A percentile compares a stretch with the other conserved stretches of the same genome.
Conservation (phyloP, 345 rosid genomes). For the Boechera stricta region DNA sequence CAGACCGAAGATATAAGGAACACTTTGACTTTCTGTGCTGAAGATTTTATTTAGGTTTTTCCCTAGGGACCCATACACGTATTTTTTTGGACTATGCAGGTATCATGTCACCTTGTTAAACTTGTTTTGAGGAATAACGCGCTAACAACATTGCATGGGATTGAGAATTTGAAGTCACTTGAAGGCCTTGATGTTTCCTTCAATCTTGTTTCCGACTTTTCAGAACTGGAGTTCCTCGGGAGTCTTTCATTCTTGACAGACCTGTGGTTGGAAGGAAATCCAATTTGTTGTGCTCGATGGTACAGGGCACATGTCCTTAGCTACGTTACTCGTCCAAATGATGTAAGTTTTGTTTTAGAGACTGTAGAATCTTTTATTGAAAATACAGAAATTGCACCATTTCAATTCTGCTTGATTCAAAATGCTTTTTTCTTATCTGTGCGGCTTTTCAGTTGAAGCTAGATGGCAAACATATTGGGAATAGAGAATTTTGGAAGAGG, state of each 20-base stretch:
- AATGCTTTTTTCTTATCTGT: constrained; percentile 29
- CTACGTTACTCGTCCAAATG: constrained; percentile 65
- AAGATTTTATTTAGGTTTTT: constrained; percentile 37
- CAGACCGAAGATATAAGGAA: background rate
- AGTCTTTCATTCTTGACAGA: constrained; percentile 65
- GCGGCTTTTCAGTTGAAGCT: constrained; percentile 70
- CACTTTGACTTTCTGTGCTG: background rate
- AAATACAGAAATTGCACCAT: constrained; percentile 12
- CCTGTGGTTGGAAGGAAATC: constrained; percentile 99
- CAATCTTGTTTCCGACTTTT: constrained; percentile 86
- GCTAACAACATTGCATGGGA: constrained; percentile 81
- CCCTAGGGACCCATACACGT: constrained; percentile 45
- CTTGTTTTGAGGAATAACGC: constrained; percentile 98
- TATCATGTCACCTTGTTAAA: constrained; percentile 73
- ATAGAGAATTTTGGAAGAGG: constrained; percentile 91
- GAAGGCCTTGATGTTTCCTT: constrained; percentile 97
- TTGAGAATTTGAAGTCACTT: constrained; percentile 94
- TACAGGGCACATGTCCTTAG: constrained; percentile 89
- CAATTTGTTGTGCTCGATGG: constrained; percentile 90
- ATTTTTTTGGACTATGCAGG: constrained; percentile 74
- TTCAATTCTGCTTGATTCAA: constrained; percentile 13
- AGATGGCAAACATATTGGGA: constrained; percentile 78
- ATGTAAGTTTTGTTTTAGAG: constrained; percentile 54
- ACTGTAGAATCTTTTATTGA: constrained; percentile 16
- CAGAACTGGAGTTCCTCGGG: constrained; percentile 82